These are phyloP conservation scores for Pythium monospermum DNA, from an alignment of 352 stramenopile species.

Conservation along the genomic window DNA sequence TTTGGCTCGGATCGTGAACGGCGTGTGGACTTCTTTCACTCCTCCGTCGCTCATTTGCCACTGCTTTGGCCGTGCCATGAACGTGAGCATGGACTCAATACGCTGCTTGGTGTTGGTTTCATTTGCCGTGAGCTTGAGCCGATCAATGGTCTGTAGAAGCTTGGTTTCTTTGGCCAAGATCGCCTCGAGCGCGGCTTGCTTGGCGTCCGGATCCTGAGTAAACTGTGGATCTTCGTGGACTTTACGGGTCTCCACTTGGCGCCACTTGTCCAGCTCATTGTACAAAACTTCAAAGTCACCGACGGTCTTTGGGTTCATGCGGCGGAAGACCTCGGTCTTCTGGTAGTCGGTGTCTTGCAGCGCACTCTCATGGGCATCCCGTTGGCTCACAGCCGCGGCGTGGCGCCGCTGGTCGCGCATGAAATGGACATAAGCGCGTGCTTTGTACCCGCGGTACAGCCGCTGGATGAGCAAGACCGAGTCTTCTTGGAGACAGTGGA, in stretches of 20 bases:
- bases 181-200: slow-evolving; percentile 42
- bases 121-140: slow-evolving; percentile 79
- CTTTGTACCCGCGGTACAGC: slow-evolving; percentile 84
- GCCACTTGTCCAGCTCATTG: slow-evolving; percentile 92
- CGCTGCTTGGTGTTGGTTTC: slow-evolving; percentile 76
- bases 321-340: slow-evolving; percentile 71
- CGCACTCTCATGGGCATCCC: slow-evolving; percentile 48
- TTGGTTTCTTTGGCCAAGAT: slow-evolving; percentile 82
- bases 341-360: slow-evolving; percentile 44
- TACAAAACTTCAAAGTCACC: slow-evolving; percentile 90
- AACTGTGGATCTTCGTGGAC: slow-evolving; percentile 40
- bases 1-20: slow-evolving; percentile 81
- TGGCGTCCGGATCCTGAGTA: slow-evolving; percentile 14
- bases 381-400: slow-evolving; percentile 23
- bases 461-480: slow-evolving; percentile 81
- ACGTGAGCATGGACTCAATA: slow-evolving; percentile 85
- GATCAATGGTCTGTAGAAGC: slow-evolving; percentile 85
- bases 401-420: slow-evolving; percentile 37
- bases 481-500: slow-evolving; percentile 71
- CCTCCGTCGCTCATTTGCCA: slow-evolving; percentile 92
- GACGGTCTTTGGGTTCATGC: slow-evolving; percentile 84
- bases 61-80: slow-evolving; percentile 86
- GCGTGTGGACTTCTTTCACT: slow-evolving; percentile 87
- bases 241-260: slow-evolving; percentile 80
- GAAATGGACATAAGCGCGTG: slow-evolving; percentile 41